Conservation (phyloP, 2,329 filamentous ascomycete genomes). For the Achaetomium macrosporum region DNA sequence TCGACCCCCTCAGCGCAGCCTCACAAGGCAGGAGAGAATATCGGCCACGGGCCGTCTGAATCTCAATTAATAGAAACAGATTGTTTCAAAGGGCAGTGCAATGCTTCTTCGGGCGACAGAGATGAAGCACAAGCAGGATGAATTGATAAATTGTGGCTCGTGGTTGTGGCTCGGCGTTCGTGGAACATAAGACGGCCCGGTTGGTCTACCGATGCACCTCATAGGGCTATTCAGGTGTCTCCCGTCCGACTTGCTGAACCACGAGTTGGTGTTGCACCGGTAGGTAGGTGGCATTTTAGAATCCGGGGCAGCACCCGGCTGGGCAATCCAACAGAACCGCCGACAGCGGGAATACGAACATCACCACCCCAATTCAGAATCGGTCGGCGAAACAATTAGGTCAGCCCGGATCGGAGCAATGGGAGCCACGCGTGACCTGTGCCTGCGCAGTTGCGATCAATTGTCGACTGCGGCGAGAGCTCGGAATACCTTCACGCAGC, state of each 20-base stretch:
- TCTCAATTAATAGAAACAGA: neutral
- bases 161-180: slow-evolving; percentile 3
- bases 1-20: neutral
- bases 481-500: too few relatives aligned
- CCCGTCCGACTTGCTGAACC: too few relatives aligned
- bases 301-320: too few relatives aligned
- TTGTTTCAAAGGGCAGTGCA: neutral
- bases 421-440: too few relatives aligned
- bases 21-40: neutral
- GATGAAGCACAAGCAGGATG: neutral
- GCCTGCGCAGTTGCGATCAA: too few relatives aligned
- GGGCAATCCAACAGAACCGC: too few relatives aligned
- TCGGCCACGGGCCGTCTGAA: neutral
- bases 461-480: too few relatives aligned
- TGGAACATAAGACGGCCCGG: slow-evolving; percentile 11
- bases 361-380: too few relatives aligned
- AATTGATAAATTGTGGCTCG: neutral
- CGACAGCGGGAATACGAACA: too few relatives aligned
- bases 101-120: neutral
- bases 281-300: too few relatives aligned
- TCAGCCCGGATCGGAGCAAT: too few relatives aligned
- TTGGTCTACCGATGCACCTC: neutral
- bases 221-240: neutral
- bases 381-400: too few relatives aligned
- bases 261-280: neutral